phyloP scores from a whole-genome alignment of 1,139 yeast species.

The Saccharomyces hybrid region DNA sequence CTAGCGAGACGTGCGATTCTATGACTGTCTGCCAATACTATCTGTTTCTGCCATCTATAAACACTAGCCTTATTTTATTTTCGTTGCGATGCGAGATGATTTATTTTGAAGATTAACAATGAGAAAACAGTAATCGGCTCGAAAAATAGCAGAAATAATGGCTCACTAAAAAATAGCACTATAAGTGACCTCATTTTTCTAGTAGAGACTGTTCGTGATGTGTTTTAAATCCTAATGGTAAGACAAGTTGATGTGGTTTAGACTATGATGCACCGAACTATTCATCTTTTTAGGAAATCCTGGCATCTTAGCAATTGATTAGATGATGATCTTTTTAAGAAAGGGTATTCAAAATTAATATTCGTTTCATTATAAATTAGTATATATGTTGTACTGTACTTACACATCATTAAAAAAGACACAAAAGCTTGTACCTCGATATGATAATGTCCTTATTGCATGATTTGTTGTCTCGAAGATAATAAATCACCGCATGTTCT shows the following conservation, averaged over 20 bases:
- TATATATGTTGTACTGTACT: not conserved
- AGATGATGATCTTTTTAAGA: not conserved
- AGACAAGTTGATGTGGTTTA: not conserved
- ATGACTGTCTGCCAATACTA: not conserved
- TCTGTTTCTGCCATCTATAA: slow-evolving; percentile 4
- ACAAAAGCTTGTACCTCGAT: not conserved
- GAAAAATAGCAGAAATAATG: not conserved
- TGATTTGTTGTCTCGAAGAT: not conserved
- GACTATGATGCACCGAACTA: too few species aligned
- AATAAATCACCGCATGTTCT: not conserved
- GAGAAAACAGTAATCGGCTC: not conserved
- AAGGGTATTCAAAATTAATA: not conserved
- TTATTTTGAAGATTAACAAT: not conserved
- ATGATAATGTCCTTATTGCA: not conserved
- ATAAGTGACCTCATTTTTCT: not conserved
- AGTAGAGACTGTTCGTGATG: too few species aligned
- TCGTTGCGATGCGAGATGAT: not conserved
- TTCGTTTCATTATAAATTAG: not conserved
- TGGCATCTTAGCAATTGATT: too few species aligned
- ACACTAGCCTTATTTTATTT: not conserved
- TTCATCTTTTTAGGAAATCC: too few species aligned
- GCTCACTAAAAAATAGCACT: not conserved
- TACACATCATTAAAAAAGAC: not conserved
- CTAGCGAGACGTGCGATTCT: not conserved
- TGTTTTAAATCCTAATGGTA: too few species aligned